Conservation (phyloP, 2,329 filamentous ascomycete genomes). For the Penicillium sumatraense region DNA sequence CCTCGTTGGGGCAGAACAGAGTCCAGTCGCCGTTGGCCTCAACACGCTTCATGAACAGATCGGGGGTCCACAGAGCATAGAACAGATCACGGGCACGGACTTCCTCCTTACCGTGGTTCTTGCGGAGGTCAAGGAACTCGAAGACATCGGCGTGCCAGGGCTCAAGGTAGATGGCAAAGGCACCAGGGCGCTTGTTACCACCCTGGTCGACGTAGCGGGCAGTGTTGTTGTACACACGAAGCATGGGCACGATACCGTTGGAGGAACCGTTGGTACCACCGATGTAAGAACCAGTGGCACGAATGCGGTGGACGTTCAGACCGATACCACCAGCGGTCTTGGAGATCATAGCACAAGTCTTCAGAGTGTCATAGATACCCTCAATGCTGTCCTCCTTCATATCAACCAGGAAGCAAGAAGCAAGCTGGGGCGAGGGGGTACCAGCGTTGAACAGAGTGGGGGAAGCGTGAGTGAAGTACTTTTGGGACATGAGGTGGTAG, state of each 20-base stretch:
- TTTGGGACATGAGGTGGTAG: constrained; percentile 98
- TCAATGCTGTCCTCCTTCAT: constrained; percentile 99
- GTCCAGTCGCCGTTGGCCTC: constrained; percentile 97
- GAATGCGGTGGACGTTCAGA: constrained; percentile 93
- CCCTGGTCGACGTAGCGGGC: constrained; percentile 98
- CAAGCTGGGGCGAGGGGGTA: constrained; percentile 90
- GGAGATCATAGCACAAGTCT: constrained; percentile 99
- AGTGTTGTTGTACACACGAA: constrained; percentile 99
- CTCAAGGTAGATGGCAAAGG: constrained; percentile 98
- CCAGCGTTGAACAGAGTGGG: constrained; percentile 98
- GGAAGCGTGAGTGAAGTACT: constrained; percentile 97
- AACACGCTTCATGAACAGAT: constrained; percentile 99
- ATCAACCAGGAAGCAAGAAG: constrained; percentile 97
- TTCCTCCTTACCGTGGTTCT: constrained; percentile 99
- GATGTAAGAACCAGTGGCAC: constrained; percentile 97
- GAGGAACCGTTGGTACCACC: constrained; percentile 97
- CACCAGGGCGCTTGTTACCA: constrained; percentile 98
- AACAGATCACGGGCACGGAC: constrained; percentile 95
- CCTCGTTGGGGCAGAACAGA: constrained; percentile 97
- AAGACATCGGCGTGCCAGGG: constrained; percentile 99
- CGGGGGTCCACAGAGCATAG: constrained; percentile 96
- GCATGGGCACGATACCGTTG: constrained; percentile 96
- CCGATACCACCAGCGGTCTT: constrained; percentile 99
- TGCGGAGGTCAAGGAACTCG: constrained; percentile 94
- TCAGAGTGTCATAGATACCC: constrained; percentile 97